A percentile compares a stretch with the other conserved stretches of the same genome.
These are phyloP conservation scores for Botrytis galanthina DNA, from an alignment of 2,329 filamentous ascomycete species.

Conservation along the genomic window DNA sequence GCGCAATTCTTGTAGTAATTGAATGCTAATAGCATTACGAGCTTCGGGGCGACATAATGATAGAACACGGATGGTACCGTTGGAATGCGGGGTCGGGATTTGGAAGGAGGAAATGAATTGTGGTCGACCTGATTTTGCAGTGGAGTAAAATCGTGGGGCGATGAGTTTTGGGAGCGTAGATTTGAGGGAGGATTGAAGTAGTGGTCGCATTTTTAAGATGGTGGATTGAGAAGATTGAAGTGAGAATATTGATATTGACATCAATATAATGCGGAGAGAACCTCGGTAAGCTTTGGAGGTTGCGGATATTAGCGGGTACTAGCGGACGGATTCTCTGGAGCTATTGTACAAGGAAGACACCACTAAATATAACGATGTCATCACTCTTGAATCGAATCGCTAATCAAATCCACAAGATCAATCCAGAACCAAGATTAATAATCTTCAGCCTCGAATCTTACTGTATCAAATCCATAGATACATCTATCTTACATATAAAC, in stretches of 20 bases:
- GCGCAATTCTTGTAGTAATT: constrained; percentile 69
- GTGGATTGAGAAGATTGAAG: background rate
- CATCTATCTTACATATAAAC: background rate
- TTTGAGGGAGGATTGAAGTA: background rate
- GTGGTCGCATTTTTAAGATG: constrained; percentile 8
- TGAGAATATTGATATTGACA: background rate
- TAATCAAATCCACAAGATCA: background rate
- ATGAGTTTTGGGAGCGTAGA: constrained; percentile 22
- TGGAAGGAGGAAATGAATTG: constrained; percentile 20
- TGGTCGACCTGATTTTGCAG: constrained; percentile 17
- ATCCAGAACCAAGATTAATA: constrained; percentile 1
- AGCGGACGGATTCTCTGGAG: background rate
- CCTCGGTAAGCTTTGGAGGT: background rate
- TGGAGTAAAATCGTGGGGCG: constrained; percentile 21
- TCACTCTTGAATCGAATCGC: background rate
- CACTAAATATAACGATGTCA: background rate
- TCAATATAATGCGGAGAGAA: background rate
- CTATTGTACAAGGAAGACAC: background rate
- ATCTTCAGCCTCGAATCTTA: constrained; percentile 7
- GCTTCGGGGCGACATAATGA: constrained; percentile 78
- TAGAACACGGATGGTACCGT: constrained; percentile 83
- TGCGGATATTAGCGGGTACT: background rate
- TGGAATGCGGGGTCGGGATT: constrained; percentile 16
- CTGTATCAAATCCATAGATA: background rate
- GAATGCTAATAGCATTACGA: constrained; percentile 85